Evolutionary conservation across 495 filamentous ascomycete genomes (phyloP).

Genomic region (Podospora appendiculata): DNA sequence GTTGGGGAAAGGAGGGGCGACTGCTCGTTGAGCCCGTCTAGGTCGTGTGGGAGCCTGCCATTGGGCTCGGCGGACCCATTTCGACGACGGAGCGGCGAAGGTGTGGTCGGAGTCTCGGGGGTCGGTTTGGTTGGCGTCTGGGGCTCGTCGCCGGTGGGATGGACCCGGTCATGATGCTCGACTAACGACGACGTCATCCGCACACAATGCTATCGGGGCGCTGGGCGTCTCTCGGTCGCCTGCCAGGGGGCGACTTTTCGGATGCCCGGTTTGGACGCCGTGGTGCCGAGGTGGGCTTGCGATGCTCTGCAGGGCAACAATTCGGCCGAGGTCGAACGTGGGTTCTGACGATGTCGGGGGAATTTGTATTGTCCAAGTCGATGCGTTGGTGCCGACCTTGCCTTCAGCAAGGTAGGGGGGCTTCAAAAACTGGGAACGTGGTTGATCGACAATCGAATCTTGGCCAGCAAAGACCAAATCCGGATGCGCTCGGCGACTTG

Average conservation of each 20-base stretch:
- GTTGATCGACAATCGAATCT: too few species aligned
- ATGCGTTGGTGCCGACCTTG: too few species aligned
- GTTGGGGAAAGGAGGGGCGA: constrained; percentile 50
- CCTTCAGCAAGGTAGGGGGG: too few species aligned
- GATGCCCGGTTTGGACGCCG: too few species aligned
- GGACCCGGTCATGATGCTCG: constrained; percentile 16
- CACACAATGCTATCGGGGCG: constrained; percentile 5
- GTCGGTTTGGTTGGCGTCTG: constrained; percentile 1
- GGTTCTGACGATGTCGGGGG: too few species aligned
- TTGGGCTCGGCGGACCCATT: constrained; percentile 7
- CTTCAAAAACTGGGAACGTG: too few species aligned
- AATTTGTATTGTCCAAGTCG: too few species aligned
- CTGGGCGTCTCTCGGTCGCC: constrained; percentile 5
- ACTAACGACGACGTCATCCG: constrained; percentile 32
- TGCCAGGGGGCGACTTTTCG: neutral
- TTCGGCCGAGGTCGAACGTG: too few species aligned
- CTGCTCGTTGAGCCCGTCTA: constrained; percentile 40
- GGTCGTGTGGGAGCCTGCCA: constrained; percentile 1
- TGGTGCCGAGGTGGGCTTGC: too few species aligned
- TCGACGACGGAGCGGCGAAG: constrained; percentile 1
- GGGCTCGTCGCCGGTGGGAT: constrained; percentile 16
- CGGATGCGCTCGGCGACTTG: too few species aligned
- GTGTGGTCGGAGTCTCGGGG: neutral
- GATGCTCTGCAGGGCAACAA: too few species aligned
- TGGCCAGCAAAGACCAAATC: too few species aligned